phyloP scores from a whole-genome alignment of 352 stramenopile species.

The Saprolegnia parasitica region DNA sequence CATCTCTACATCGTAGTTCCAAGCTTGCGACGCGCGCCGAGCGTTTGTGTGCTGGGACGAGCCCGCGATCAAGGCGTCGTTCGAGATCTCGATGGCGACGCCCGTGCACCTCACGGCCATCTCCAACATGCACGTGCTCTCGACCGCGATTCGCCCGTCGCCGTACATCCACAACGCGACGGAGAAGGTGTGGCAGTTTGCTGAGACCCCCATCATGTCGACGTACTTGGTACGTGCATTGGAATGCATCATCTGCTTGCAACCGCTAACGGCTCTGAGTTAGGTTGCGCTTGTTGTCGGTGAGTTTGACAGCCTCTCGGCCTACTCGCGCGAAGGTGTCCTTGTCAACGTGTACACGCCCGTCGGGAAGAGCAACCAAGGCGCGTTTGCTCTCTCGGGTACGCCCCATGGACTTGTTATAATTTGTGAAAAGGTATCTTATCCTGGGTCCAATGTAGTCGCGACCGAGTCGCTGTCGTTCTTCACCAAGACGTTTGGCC shows the following conservation, averaged over 20 bases:
- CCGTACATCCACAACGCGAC: slow-evolving; percentile 46
- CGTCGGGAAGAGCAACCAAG: slow-evolving; percentile 83
- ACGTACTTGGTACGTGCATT: slow-evolving; percentile 92
- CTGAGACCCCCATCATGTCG: slow-evolving; percentile 95
- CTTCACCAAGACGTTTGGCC: slow-evolving; percentile 31
- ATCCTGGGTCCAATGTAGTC: slow-evolving; percentile 32
- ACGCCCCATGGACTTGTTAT: neutral
- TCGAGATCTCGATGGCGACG: slow-evolving; percentile 89
- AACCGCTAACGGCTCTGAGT: neutral
- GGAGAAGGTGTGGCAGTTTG: slow-evolving; percentile 82
- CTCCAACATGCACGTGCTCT: slow-evolving; percentile 94
- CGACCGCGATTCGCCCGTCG: slow-evolving; percentile 56
- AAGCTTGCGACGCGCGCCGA: slow-evolving; percentile 83
- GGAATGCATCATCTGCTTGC: neutral
- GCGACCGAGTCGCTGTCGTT: slow-evolving; percentile 37
- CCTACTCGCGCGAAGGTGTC: slow-evolving; percentile 84
- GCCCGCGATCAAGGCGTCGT: slow-evolving; percentile 94
- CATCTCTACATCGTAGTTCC: slow-evolving; percentile 40
- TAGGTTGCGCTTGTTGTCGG: slow-evolving; percentile 90
- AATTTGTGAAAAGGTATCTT: neutral
- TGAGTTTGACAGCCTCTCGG: slow-evolving; percentile 94
- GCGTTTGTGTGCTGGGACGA: slow-evolving; percentile 99
- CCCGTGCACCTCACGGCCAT: slow-evolving; percentile 88
- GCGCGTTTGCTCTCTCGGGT: slow-evolving; percentile 83
- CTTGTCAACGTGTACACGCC: slow-evolving; percentile 95